Evolutionary conservation across 2,329 filamentous ascomycete genomes (phyloP).

Genomic region (Eurotiales sp.): DNA sequence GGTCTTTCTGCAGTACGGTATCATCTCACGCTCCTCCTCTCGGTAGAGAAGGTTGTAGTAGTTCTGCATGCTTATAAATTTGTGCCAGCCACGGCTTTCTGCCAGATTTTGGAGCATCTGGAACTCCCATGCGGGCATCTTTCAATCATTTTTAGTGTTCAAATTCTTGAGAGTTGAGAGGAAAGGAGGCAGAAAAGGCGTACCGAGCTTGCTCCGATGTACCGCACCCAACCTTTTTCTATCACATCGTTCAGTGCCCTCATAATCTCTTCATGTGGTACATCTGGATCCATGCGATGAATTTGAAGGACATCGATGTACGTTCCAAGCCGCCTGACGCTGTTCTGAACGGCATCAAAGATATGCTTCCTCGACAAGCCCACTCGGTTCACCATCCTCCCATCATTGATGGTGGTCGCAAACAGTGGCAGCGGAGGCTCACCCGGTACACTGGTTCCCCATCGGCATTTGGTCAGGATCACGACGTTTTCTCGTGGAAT

Average conservation of each 20-base stretch:
- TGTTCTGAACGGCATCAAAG: neutral
- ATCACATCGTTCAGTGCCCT: conserved; percentile 40
- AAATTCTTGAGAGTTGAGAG: too few species aligned
- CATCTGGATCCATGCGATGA: conserved; percentile 36
- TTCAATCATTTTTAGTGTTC: too few species aligned
- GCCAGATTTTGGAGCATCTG: conserved; percentile 53
- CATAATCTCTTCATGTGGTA: conserved; percentile 41
- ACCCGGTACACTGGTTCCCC: too few species aligned
- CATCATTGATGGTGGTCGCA: too few species aligned
- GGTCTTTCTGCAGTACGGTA: conserved; percentile 44
- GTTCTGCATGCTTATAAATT: conserved; percentile 57
- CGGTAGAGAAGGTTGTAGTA: conserved; percentile 57
- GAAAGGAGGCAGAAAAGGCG: too few species aligned
- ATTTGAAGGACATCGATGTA: neutral
- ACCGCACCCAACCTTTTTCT: conserved; percentile 27
- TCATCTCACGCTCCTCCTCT: conserved; percentile 59
- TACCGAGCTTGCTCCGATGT: conserved; percentile 33
- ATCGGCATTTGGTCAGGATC: conserved; percentile 51
- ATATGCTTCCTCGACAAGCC: neutral
- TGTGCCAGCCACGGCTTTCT: conserved; percentile 54
- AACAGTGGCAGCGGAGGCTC: too few species aligned
- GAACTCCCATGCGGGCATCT: conserved; percentile 28
- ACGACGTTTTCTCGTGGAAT: conserved; percentile 56
- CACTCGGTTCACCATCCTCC: neutral
- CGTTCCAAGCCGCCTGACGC: neutral